These are phyloP conservation scores for Schwanniomyces pseudopolymorphus DNA, from an alignment of 805 yeast species.

Conservation along the genomic window DNA sequence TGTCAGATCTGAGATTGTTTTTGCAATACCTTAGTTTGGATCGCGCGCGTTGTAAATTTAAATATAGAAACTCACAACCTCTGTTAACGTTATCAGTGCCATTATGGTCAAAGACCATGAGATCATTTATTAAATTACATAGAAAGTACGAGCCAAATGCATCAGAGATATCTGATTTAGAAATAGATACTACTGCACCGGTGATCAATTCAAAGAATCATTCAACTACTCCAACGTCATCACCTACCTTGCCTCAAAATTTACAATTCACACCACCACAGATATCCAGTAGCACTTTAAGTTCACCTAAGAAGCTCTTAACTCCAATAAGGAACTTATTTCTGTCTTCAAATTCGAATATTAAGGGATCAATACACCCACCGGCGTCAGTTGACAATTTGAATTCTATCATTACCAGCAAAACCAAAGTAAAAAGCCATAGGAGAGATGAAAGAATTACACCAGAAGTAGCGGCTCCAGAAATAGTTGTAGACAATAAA, in stretches of 20 bases:
- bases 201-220: neutral
- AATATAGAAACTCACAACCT: too few species aligned
- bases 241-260: slow-evolving; percentile 19
- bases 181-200: slow-evolving; percentile 4
- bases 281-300: slow-evolving; percentile 8
- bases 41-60: neutral
- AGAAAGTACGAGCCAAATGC: slow-evolving; percentile 17
- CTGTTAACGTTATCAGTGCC: neutral
- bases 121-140: slow-evolving; percentile 30
- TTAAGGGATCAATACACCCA: slow-evolving; percentile 7
- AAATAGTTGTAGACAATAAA: neutral
- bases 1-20: neutral
- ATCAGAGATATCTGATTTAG: slow-evolving; percentile 6
- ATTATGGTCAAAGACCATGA: slow-evolving; percentile 13
- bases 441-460: neutral
- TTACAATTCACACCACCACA: slow-evolving; percentile 20
- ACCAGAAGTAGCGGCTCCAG: neutral
- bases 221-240: slow-evolving; percentile 16
- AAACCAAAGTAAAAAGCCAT: neutral
- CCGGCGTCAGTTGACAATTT: slow-evolving; percentile 7
- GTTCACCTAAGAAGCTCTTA: slow-evolving; percentile 37
- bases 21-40: neutral
- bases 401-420: slow-evolving; percentile 6
- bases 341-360: slow-evolving; percentile 14
- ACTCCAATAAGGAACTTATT: slow-evolving; percentile 37